These are phyloP conservation scores for Claviceps arundinis DNA, from an alignment of 2,329 filamentous ascomycete species.

Conservation along the genomic window DNA sequence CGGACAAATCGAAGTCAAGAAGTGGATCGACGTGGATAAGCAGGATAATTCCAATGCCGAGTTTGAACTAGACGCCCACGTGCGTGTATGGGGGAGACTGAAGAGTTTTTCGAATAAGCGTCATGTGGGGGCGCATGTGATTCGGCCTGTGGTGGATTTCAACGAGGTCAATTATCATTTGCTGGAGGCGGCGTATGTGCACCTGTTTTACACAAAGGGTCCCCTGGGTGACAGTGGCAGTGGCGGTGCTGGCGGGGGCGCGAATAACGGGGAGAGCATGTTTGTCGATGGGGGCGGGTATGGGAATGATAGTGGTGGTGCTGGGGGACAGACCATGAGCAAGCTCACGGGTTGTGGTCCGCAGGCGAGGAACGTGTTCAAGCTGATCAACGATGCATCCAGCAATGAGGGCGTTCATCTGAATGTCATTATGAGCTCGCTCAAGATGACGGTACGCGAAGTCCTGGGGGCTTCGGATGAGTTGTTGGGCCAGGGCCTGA, in stretches of 20 bases:
- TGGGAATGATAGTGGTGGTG: constrained; percentile 22
- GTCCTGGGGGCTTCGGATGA: constrained; percentile 72
- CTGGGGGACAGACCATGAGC: constrained; percentile 22
- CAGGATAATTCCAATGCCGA: constrained; percentile 32
- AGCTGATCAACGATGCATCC: constrained; percentile 50
- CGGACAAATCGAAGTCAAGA: constrained; percentile 79
- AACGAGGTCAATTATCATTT: constrained; percentile 92
- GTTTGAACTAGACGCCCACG: constrained; percentile 63
- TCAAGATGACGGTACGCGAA: constrained; percentile 54
- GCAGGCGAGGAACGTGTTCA: constrained; percentile 56
- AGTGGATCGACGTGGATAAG: constrained; percentile 61
- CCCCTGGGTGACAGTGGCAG: constrained; percentile 31
- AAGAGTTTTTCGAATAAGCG: constrained; percentile 76
- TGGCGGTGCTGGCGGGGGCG: constrained; percentile 23
- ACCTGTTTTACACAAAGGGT: constrained; percentile 70
- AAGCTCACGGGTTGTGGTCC: constrained; percentile 37
- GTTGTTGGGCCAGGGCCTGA: constrained; percentile 55
- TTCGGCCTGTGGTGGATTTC: constrained; percentile 68
- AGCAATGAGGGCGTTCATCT: constrained; percentile 76
- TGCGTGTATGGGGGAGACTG: constrained; percentile 73
- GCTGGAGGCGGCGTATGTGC: constrained; percentile 78
- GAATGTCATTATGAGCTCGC: constrained; percentile 56
- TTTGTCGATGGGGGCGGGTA: constrained; percentile 39
- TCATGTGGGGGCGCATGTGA: constrained; percentile 66
- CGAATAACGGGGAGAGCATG: constrained; percentile 29